These are phyloP conservation scores for Spiromastix sp. DNA, from an alignment of 2,329 filamentous ascomycete species.

Conservation along the genomic window DNA sequence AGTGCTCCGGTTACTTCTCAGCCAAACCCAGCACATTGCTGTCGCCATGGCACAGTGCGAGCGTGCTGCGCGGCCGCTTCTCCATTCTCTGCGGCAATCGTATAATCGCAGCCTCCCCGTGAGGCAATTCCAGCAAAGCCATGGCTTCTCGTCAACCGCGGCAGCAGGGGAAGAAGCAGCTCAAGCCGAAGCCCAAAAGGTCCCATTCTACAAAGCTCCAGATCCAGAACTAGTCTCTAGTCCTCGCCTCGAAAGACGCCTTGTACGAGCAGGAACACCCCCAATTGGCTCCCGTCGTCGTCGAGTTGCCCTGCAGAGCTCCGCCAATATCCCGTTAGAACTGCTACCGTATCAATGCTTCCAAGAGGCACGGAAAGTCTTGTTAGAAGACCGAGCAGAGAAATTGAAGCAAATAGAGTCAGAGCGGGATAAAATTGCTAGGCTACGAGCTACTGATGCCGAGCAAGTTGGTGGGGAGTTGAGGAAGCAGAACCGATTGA, in stretches of 20 bases:
- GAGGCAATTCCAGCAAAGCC: slow-evolving; percentile 28
- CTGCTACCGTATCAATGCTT: slow-evolving; percentile 95
- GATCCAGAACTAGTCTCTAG: slow-evolving; percentile 61
- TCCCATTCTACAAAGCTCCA: slow-evolving; percentile 33
- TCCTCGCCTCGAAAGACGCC: slow-evolving; percentile 52
- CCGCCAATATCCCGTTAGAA: slow-evolving; percentile 71
- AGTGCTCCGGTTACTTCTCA: too few species aligned
- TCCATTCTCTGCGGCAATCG: slow-evolving; percentile 31
- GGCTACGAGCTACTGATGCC: slow-evolving; percentile 49
- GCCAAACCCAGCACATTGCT: slow-evolving; percentile 7
- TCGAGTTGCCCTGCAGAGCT: slow-evolving; percentile 58
- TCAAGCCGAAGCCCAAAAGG: slow-evolving; percentile 28
- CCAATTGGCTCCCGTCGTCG: slow-evolving; percentile 79
- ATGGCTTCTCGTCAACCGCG: slow-evolving; percentile 40
- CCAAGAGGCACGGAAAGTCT: slow-evolving; percentile 81
- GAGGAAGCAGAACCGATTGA: slow-evolving; percentile 56
- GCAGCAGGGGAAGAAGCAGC: slow-evolving; percentile 31
- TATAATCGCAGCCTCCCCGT: slow-evolving; percentile 23
- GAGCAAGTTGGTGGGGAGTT: slow-evolving; percentile 50
- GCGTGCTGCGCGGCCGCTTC: slow-evolving; percentile 31
- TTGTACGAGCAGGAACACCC: slow-evolving; percentile 57
- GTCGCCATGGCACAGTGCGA: slow-evolving; percentile 32
- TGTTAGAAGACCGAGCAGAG: slow-evolving; percentile 67
- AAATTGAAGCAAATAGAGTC: slow-evolving; percentile 65
- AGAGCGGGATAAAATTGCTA: slow-evolving; percentile 58